phyloP scores from a whole-genome alignment of 208 protist species.

The Phytomonas sp. region DNA sequence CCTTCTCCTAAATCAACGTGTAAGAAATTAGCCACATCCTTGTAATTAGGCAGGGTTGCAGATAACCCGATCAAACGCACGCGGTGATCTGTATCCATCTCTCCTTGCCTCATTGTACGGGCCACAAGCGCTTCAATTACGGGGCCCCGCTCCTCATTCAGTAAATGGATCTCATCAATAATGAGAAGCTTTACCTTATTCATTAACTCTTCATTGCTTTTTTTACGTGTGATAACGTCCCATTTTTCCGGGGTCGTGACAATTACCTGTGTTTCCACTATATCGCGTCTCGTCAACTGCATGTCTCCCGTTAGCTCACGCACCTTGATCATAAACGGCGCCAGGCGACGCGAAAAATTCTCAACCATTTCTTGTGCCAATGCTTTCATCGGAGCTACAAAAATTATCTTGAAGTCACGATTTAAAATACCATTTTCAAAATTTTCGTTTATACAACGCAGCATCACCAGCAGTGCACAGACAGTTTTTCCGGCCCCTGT shows the following conservation, averaged over 20 bases:
- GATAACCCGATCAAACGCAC: constrained; percentile 96
- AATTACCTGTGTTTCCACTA: constrained; percentile 96
- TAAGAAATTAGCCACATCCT: constrained; percentile 97
- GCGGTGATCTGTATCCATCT: constrained; percentile 83
- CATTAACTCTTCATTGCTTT: constrained; percentile 90
- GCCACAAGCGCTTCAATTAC: constrained; percentile 98
- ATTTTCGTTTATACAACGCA: constrained; percentile 91
- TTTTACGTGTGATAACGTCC: constrained; percentile 99
- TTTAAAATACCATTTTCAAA: constrained; percentile 75
- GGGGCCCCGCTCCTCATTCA: constrained; percentile 98
- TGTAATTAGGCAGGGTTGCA: constrained; percentile 99
- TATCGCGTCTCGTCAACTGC: constrained; percentile 96
- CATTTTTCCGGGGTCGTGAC: constrained; percentile 99
- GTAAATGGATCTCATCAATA: constrained; percentile 98
- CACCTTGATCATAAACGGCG: constrained; percentile 86
- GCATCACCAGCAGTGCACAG: constrained; percentile 95
- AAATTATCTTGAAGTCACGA: constrained; percentile 98
- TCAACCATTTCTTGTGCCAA: constrained; percentile 97
- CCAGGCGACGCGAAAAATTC: constrained; percentile 92
- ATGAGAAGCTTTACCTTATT: constrained; percentile 93
- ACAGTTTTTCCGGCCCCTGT: constrained; percentile 99
- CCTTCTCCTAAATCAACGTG: constrained; percentile 88
- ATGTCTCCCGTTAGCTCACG: constrained; percentile 99
- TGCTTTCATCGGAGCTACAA: constrained; percentile 99
- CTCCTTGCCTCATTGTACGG: constrained; percentile 91